Evolutionary conservation across 192 early-diverging fungal genomes (phyloP).

Genomic region (Coemansia sp.): DNA sequence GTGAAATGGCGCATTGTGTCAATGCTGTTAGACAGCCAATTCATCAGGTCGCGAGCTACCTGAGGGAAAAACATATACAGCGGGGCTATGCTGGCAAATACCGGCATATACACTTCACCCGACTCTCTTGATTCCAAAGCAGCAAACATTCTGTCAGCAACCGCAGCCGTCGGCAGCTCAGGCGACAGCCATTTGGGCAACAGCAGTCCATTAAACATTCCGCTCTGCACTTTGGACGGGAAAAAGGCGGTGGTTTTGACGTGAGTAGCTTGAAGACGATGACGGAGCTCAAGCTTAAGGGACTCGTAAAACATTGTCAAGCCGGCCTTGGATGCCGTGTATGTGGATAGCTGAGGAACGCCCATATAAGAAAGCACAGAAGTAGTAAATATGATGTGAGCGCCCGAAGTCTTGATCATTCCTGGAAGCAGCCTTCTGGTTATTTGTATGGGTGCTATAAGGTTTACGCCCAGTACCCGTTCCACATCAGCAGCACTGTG

Average conservation of each 20-base stretch:
- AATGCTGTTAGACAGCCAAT: constrained; percentile 26
- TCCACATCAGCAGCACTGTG: constrained; percentile 58
- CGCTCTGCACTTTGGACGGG: constrained; percentile 68
- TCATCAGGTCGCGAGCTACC: constrained; percentile 6
- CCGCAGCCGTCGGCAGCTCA: constrained; percentile 53
- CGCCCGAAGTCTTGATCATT: constrained; percentile 64
- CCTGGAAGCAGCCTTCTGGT: constrained; percentile 67
- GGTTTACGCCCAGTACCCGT: constrained; percentile 64
- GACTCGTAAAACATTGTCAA: constrained; percentile 68
- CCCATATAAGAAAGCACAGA: constrained; percentile 42
- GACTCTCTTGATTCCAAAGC: constrained; percentile 55
- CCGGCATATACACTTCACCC: constrained; percentile 50
- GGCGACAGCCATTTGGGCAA: constrained; percentile 66
- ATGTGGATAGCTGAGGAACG: constrained; percentile 62
- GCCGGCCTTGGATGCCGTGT: constrained; percentile 76
- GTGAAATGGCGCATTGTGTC: constrained; percentile 37
- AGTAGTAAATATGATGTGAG: constrained; percentile 67
- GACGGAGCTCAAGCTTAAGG: constrained; percentile 69
- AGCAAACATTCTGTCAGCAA: constrained; percentile 58
- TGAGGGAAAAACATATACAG: constrained; percentile 28
- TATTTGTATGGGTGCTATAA: constrained; percentile 67
- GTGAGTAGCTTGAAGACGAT: constrained; percentile 55
- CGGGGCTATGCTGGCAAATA: constrained; percentile 20
- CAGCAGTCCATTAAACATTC: constrained; percentile 69
- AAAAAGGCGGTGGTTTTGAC: constrained; percentile 63